These are phyloP conservation scores for Scortechinia acanthostroma DNA, from an alignment of 2,329 filamentous ascomycete species.

Conservation along the genomic window DNA sequence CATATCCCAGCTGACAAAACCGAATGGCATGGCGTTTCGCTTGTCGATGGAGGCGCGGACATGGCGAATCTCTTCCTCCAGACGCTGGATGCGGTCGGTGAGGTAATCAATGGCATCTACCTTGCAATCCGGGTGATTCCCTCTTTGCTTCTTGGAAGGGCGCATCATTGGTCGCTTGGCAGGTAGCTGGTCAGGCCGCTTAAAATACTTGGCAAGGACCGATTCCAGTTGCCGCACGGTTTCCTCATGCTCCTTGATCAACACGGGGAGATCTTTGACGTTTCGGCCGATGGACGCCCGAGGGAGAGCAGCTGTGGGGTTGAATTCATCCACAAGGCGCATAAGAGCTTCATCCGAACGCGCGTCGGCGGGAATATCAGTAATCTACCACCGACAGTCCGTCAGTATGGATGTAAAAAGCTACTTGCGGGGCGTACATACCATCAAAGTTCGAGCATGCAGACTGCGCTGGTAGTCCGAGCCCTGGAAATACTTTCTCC, in stretches of 20 bases:
- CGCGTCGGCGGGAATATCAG: constrained; percentile 58
- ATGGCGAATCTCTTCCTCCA: constrained; percentile 80
- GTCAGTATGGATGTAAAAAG: constrained; percentile 6
- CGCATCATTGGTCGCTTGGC: constrained; percentile 70
- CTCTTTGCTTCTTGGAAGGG: constrained; percentile 73
- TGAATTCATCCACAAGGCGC: constrained; percentile 73
- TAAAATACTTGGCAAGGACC: constrained; percentile 82
- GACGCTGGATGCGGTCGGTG: constrained; percentile 72
- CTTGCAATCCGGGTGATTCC: constrained; percentile 60
- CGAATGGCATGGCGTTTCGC: constrained; percentile 81
- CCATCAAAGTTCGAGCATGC: constrained; percentile 28
- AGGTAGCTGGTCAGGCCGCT: constrained; percentile 75
- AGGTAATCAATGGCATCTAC: constrained; percentile 93
- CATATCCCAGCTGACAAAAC: constrained; percentile 86
- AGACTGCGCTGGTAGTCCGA: constrained; percentile 57
- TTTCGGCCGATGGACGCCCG: constrained; percentile 81
- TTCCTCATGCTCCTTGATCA: constrained; percentile 78
- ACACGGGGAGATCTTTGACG: constrained; percentile 77
- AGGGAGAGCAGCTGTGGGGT: constrained; percentile 71
- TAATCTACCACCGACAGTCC: constrained; percentile 67
- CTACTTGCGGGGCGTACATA: neutral
- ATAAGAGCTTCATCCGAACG: constrained; percentile 82
- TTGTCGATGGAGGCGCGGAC: constrained; percentile 77
- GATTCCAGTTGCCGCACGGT: constrained; percentile 76
- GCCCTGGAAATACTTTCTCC: constrained; percentile 52